Conservation (phyloP, 2,329 filamentous ascomycete species). For the Aspergillus tanneri region DNA sequence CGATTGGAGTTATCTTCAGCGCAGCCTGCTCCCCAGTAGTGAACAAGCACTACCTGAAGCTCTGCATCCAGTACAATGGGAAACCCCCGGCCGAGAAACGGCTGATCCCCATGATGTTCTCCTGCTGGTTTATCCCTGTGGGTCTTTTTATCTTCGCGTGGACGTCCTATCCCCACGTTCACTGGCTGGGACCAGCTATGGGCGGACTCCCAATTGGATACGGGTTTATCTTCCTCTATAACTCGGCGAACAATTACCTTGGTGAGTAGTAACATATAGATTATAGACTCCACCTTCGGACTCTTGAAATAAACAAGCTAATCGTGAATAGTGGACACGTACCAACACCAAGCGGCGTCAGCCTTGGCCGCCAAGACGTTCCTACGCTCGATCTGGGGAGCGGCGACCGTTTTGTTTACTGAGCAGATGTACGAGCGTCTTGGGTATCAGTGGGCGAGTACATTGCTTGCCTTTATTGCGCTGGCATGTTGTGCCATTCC, state of each 20-base stretch:
- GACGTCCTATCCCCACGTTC: slow-evolving; percentile 46
- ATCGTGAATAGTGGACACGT: slow-evolving; percentile 27
- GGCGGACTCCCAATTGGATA: slow-evolving; percentile 32
- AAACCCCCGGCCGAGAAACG: slow-evolving; percentile 24
- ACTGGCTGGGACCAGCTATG: slow-evolving; percentile 31
- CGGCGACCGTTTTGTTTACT: not conserved
- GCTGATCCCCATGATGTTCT: slow-evolving; percentile 47
- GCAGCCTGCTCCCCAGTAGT: not conserved
- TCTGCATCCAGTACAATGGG: not conserved
- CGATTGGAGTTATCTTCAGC: not conserved
- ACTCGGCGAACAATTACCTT: slow-evolving; percentile 35
- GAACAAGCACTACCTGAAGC: not conserved
- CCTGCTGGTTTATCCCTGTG: slow-evolving; percentile 50
- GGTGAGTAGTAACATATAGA: not conserved
- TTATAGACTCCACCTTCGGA: not conserved
- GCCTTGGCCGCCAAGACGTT: slow-evolving; percentile 35
- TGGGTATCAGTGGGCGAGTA: slow-evolving; percentile 1
- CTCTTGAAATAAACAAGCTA: not conserved
- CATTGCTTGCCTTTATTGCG: not conserved
- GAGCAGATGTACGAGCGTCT: slow-evolving; percentile 1
- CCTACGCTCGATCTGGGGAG: slow-evolving; percentile 15
- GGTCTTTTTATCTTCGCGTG: slow-evolving; percentile 58
- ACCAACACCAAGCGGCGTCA: slow-evolving; percentile 36
- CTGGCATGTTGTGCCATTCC: not conserved
- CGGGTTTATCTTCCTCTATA: slow-evolving; percentile 33